Percentiles rank a stretch among this genome's conserved stretches.
phyloP scores from a whole-genome alignment of 441 rosid species.

The Arabidopsis lyrata region DNA sequence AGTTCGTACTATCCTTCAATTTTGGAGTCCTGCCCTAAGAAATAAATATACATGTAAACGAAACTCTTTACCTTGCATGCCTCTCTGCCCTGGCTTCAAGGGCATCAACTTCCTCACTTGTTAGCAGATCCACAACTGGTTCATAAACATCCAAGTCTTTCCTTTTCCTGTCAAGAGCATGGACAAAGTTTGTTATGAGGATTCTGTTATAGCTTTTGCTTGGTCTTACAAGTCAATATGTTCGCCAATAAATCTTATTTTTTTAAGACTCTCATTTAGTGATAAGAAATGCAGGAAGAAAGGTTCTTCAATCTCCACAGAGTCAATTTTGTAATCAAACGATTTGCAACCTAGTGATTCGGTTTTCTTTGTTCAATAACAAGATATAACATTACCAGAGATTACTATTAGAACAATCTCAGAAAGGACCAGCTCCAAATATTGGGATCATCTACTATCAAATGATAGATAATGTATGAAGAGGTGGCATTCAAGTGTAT shows the following conservation, averaged over 20 bases:
- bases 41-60: conserved; percentile 3
- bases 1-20: background rate
- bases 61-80: conserved; percentile 49
- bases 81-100: conserved; percentile 88
- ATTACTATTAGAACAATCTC: background rate
- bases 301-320: background rate
- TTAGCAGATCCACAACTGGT: conserved; percentile 76
- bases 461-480: conserved; percentile 9
- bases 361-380: conserved; percentile 4
- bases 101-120: conserved; percentile 83
- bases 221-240: background rate
- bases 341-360: background rate
- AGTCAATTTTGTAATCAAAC: background rate
- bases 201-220: conserved; percentile 12
- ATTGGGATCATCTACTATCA: conserved; percentile 9
- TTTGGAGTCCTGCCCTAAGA: conserved; percentile 9
- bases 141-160: conserved; percentile 89
- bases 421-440: conserved; percentile 16
- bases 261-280: background rate
- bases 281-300: conserved; percentile 8
- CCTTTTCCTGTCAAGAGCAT: conserved; percentile 67
- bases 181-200: background rate
- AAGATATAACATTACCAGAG: conserved; percentile 19
- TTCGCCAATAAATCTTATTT: background rate
- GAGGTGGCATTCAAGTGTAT: conserved; percentile 4